Percentiles rank a stretch among this genome's conserved stretches.
Conservation (phyloP, 306 rosid species). For the Carpinus viminea region DNA sequence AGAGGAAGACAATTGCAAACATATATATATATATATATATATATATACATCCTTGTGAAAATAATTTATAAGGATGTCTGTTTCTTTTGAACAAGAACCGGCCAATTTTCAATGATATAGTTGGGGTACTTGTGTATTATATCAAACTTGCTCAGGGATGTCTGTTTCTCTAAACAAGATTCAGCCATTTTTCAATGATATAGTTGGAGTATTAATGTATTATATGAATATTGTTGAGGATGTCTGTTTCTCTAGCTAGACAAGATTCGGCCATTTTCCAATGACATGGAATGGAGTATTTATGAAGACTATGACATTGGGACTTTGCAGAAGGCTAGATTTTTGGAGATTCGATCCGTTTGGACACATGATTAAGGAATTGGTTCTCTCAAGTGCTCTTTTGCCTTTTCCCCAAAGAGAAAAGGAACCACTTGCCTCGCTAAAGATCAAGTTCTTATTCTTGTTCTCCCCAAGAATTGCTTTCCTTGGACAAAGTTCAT, state of each 20-base stretch:
- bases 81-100: conserved; percentile 21
- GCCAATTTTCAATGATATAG: not conserved
- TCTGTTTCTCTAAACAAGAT: conserved; percentile 23
- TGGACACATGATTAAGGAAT: conserved; percentile 38
- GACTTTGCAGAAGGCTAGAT: not conserved
- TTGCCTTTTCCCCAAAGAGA: conserved; percentile 23
- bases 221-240: not conserved
- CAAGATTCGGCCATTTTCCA: not conserved
- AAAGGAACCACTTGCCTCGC: conserved; percentile 24
- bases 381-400: conserved; percentile 29
- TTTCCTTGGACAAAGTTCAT: conserved; percentile 10
- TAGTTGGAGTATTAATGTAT: conserved; percentile 29
- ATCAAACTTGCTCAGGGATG: conserved; percentile 19
- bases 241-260: conserved; percentile 29
- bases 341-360: conserved; percentile 28
- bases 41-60: not conserved
- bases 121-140: conserved; percentile 30
- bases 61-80: conserved; percentile 24
- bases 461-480: conserved; percentile 13
- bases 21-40: not conserved
- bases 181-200: not conserved
- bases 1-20: conserved; percentile 12
- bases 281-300: conserved; percentile 20
- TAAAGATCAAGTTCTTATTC: conserved; percentile 51
- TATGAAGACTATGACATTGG: conserved; percentile 24